phyloP scores from a whole-genome alignment of 129 eudicot species.

The Glebionis coronaria region DNA sequence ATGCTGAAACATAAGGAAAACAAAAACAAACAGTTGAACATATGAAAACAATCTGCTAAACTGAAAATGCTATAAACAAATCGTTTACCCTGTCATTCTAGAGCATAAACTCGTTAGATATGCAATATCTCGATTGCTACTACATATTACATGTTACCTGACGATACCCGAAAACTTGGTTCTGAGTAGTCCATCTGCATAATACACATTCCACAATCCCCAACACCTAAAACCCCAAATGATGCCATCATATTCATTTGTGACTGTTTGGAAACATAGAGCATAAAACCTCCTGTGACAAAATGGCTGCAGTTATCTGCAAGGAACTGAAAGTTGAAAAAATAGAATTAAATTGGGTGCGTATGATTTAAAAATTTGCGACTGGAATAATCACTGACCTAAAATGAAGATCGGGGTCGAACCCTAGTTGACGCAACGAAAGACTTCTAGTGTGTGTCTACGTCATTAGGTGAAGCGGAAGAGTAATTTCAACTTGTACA shows the following conservation, averaged over 20 bases:
- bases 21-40: no score
- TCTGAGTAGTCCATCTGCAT: conserved; percentile 4
- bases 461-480: conserved; percentile 29
- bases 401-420: conserved; percentile 11
- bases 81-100: conserved; percentile 5
- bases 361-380: not conserved
- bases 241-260: no score
- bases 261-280: no score
- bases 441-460: not conserved
- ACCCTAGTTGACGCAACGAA: conserved; percentile 5
- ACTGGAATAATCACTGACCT: conserved; percentile 28
- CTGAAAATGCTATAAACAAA: conserved; percentile 19
- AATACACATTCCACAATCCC: conserved; percentile 23
- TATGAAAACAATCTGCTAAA: conserved; percentile 15
- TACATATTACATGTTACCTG: conserved; percentile 6
- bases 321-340: not conserved
- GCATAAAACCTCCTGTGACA: no score
- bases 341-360: not conserved
- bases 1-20: no score
- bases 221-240: conserved; percentile 8
- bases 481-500: conserved; percentile 4
- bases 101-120: conserved; percentile 4
- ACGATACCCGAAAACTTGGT: conserved; percentile 8
- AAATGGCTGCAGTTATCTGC: conserved; percentile 2
- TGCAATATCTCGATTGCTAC: not conserved